These are phyloP conservation scores for Talaromyces trachyspermus DNA, from an alignment of 495 filamentous ascomycete species.

Conservation along the genomic window DNA sequence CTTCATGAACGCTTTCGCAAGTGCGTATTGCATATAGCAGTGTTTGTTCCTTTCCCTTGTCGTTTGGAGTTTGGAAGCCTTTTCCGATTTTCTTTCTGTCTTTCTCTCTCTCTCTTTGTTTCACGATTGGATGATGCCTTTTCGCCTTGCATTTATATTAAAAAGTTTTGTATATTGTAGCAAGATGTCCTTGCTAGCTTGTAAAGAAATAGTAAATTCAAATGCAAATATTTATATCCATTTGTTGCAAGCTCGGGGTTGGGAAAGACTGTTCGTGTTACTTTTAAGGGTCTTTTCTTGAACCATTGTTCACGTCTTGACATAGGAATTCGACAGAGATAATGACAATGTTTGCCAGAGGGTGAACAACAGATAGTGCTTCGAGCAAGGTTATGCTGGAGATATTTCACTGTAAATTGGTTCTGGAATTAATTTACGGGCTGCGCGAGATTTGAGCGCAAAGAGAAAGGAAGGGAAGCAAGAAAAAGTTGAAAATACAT, in stretches of 20 bases:
- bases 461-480: too few species aligned
- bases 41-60: background rate
- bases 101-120: too few species aligned
- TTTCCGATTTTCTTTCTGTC: too few species aligned
- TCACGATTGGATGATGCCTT: conserved; percentile 16
- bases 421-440: too few species aligned
- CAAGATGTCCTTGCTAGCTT: too few species aligned
- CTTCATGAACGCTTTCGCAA: too few species aligned
- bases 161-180: background rate
- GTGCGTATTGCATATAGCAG: background rate
- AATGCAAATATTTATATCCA: background rate
- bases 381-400: background rate
- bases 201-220: background rate
- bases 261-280: background rate
- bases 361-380: background rate
- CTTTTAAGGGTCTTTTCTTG: too few species aligned
- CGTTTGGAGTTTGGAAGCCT: conserved; percentile 6
- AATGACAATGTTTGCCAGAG: too few species aligned
- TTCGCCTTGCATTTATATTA: conserved; percentile 9
- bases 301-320: too few species aligned
- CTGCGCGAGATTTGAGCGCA: too few species aligned
- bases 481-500: too few species aligned
- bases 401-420: background rate
- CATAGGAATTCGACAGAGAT: too few species aligned
- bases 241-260: background rate